Conservation (phyloP, 805 yeast genomes). For the Limtongia smithiae region DNA sequence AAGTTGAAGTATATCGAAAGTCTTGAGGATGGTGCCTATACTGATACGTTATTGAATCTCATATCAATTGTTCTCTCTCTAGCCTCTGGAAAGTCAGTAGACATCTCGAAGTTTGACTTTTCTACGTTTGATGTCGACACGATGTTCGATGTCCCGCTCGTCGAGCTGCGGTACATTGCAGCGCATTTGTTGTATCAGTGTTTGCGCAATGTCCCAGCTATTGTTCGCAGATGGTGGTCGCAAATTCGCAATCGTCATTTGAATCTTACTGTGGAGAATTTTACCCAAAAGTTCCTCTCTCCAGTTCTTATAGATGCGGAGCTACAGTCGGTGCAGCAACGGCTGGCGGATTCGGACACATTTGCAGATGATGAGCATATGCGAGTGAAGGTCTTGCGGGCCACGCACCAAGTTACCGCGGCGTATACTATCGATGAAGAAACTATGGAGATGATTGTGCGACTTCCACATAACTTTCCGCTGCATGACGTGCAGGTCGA, state of each 20-base stretch:
- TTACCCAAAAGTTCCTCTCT: conserved; percentile 59
- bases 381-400: conserved; percentile 57
- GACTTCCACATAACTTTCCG: conserved; percentile 74
- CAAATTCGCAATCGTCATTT: conserved; percentile 64
- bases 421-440: conserved; percentile 82
- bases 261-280: conserved; percentile 57
- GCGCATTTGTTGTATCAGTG: conserved; percentile 52
- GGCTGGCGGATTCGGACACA: conserved; percentile 36
- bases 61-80: conserved; percentile 48
- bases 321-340: conserved; percentile 47
- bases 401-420: conserved; percentile 65
- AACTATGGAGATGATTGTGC: conserved; percentile 70
- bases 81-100: conserved; percentile 28
- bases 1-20: conserved; percentile 59
- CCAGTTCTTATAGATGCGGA: conserved; percentile 60
- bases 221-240: conserved; percentile 65
- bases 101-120: conserved; percentile 28
- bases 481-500: conserved; percentile 67
- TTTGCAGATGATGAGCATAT: conserved; percentile 38
- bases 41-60: conserved; percentile 51
- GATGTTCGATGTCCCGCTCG: conserved; percentile 27
- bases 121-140: conserved; percentile 30
- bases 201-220: conserved; percentile 52
- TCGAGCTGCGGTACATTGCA: conserved; percentile 43
- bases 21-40: conserved; percentile 47